Base-by-base conservation (phyloP, 148 eudicot species). In the Vaccinium darrowii region DNA sequence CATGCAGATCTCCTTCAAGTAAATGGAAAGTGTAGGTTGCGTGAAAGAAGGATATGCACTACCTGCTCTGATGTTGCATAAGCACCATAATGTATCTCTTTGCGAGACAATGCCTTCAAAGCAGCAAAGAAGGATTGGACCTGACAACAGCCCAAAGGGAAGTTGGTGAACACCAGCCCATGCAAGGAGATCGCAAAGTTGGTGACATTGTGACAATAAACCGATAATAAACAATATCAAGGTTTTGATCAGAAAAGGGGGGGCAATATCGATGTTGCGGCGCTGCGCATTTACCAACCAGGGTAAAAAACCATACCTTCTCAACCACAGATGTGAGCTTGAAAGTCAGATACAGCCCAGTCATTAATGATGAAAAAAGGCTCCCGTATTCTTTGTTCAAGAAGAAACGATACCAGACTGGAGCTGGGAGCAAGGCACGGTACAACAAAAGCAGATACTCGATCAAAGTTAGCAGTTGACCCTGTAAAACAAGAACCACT, bases 251-350 rank as follows among this genome's bases (percentile, higher is more conserved):
- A 63, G 23, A n/a, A 58, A 60, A 60, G 8, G 23, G 71, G 23
- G n/a, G 8, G 8, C 12, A 23, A n/a, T 65, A 63, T 63, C 5
- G 14, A 63, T 5, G 71, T 27, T 65, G 30, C 2, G 14, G n/a
- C 1, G 15, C 13, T 65, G 30, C 2, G 15, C 7, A 69, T 69
- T 69, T 23, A 67, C 73, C 36, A 62, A 62, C 27, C 14, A 77
- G 13, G 69, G 23, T 1, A 8, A 58, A 62, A 75, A 79, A 65
- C 69, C 69, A 36, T 86, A 95, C 98, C 95, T 94, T 96, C 89
- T 96, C 97, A 87, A 96, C 93, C 84, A 93, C 89, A 74, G 95
- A 94, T n/a, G 99, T 96, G 82, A 96, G 97, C 95, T 96, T 96
- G 86, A 96, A 93, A 58, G 98, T 96, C 85, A 94, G 81, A 91